Evolutionary conservation across 495 filamentous ascomycete species (phyloP), one percentile per base, ranked within the genome.

Genomic region (Penicillium crystallinum): DNA sequence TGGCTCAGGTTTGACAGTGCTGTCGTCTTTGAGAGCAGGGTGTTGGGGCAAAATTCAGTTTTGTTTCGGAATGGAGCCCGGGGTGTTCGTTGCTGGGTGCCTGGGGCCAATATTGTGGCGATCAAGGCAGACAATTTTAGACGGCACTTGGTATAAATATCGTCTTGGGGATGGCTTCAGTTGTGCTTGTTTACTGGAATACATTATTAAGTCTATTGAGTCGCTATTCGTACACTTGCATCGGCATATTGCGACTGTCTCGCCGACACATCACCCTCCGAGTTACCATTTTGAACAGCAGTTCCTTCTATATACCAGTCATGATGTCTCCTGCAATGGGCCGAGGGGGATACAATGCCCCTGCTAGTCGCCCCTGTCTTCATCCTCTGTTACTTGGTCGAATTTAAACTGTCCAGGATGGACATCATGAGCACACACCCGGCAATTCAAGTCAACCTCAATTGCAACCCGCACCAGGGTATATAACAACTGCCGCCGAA

Each of bases 281-380:
- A 18, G 18, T 11, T 21, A 27, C 22, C 23, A 33, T 45, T 46
- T 15, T 14, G 9, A 27, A 29, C 30, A 15, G 15, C 18, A 42
- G 6, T 22, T 27, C 6, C 17, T 40, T 22, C 21, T 48, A 46
- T 18, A 31, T 50, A 22, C 17, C 38, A 17, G 37, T 22, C 11
- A 17, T 25, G 14, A 15, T 10, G 23, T 48, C 35, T 36, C 34
- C 38, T 36, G 49, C 50, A 52, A 60, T 78, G 69, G 81, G 75
- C 60, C 80, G 80, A 57, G 81, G 81, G 55, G 83, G 75, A 53
- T 81, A 78, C 63, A 78, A 79, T 65, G 62, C 51, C 61, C 53
- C 64, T 62, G 48, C 56, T 30, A 52, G 18, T 46, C 31, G 51
- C 23, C 17, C 54, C n/a, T 51, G 18, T n/a, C 37, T 19, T 1